Conservation (phyloP, 306 rosid genomes). For the Coriaria nepalensis region DNA sequence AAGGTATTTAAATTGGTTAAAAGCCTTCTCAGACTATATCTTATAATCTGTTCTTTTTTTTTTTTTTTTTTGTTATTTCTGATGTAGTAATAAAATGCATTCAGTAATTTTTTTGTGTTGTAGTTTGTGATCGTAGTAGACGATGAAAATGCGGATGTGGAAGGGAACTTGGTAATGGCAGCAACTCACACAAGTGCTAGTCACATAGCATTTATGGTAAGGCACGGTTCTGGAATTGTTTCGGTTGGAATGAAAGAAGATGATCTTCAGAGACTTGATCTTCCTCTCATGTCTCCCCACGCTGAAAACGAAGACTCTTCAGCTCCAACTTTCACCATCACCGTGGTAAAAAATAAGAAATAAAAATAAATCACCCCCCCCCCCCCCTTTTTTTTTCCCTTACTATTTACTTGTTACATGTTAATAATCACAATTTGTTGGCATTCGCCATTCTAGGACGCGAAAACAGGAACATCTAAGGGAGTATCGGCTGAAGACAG, state of each 20-base stretch:
- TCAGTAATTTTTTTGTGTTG: background rate
- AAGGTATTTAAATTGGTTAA: slow-evolving; percentile 35
- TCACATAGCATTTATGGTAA: slow-evolving; percentile 53
- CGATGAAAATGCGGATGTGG: slow-evolving; percentile 50
- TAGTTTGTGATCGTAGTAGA: slow-evolving; percentile 84
- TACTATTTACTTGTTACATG: background rate
- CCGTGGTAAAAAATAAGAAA: slow-evolving; percentile 35
- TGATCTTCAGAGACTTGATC: slow-evolving; percentile 64
- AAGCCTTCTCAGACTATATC: too few species aligned
- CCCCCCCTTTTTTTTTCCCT: too few species aligned
- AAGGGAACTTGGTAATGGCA: slow-evolving; percentile 71
- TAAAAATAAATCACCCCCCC: too few species aligned
- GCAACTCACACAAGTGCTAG: slow-evolving; percentile 44
- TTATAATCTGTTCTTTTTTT: too few species aligned
- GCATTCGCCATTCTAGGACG: slow-evolving; percentile 34
- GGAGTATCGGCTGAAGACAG: slow-evolving; percentile 80
- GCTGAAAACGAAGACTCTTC: slow-evolving; percentile 57
- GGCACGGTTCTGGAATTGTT: slow-evolving; percentile 71
- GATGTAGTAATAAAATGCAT: too few species aligned
- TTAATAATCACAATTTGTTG: slow-evolving; percentile 3
- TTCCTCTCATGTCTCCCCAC: slow-evolving; percentile 70
- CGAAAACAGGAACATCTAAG: slow-evolving; percentile 45
- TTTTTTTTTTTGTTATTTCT: too few species aligned
- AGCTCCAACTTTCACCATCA: slow-evolving; percentile 77
- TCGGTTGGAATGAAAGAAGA: slow-evolving; percentile 73